Base-by-base conservation (phyloP, 169 alveolate species). In the Cryptosporidium tyzzeri region DNA sequence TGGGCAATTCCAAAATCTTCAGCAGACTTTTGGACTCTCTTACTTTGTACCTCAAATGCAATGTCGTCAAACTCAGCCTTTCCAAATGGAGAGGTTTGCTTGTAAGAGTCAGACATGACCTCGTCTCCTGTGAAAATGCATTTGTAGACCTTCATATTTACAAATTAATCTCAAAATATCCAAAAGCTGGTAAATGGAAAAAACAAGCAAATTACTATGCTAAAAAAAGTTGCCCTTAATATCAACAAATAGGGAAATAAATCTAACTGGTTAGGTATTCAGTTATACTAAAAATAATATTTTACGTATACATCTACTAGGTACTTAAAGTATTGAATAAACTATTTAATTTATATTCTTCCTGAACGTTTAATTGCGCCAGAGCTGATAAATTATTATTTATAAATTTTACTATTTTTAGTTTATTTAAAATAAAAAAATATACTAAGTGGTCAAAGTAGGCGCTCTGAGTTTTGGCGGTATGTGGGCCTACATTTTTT, bases 1-100 rank as follows among this genome's bases (percentile, higher is more conserved):
- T 94, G 96, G 67, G 97, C 96, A 68, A 96, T 94, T 62, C 98
- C 98, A 91, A 91, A 95, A 89, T 96, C 98, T 80, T 95, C 98
- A 69, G 93, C 94, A n/a, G 96, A 96, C 94, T 95, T 96, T 69
- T 93, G 94, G 67, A 95, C 94, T 91, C 95, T 94, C 67, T 93
- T 86, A 35, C 97, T 91, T 75, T 94, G 94, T 55, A 96, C 97
- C 86, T 96, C 98, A 84, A 96, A 96, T 65, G 97, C 98, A 59
- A 96, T 96, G 85, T 94, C 94, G 35, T 92, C 85, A 33, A 96
- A 92, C 44, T 93, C 96, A 18, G 93, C 86, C 85, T 85, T 93
- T 61, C 93, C 97, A 92, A 96, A 95, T 51, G 98, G 98, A 80
- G 94, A 92, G 62, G 71, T 86, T 74, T 96, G 97, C 44, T 23